Conservation (phyloP, 1,284 basidiomycete species). For the Wallemia mellicola region DNA sequence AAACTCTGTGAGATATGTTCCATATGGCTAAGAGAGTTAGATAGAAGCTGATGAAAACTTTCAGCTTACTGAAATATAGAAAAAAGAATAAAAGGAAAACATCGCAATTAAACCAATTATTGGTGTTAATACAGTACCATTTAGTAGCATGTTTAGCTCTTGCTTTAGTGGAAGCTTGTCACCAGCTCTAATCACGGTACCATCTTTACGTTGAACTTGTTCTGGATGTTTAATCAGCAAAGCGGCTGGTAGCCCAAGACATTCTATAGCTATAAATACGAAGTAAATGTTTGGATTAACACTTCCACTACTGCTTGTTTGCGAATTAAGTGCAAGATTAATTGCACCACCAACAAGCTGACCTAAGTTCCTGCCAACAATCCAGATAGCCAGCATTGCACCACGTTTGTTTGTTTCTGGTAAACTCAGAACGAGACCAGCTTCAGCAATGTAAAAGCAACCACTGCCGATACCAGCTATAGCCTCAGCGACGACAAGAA, state of each 20-base stretch:
- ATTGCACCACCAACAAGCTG: conserved; percentile 11
- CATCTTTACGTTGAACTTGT: conserved; percentile 10
- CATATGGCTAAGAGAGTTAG: too few species aligned
- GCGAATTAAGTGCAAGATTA: conserved; percentile 5
- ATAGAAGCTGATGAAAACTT: too few species aligned
- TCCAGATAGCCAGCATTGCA: conserved; percentile 10
- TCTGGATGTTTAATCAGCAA: conserved; percentile 8
- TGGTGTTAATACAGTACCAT: background rate
- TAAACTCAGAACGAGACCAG: conserved; percentile 11
- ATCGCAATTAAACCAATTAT: background rate
- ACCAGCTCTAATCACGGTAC: conserved; percentile 7
- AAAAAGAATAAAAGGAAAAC: conserved; percentile 5
- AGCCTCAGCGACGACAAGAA: conserved; percentile 8
- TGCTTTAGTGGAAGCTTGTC: conserved; percentile 5
- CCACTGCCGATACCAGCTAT: conserved; percentile 8
- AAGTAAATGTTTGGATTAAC: conserved; percentile 10
- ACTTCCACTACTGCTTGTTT: conserved; percentile 5
- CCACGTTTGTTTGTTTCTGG: conserved; percentile 9
- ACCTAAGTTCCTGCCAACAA: conserved; percentile 9
- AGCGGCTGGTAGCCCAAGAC: conserved; percentile 8
- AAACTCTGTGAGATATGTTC: conserved; percentile 10
- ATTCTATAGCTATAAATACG: conserved; percentile 11
- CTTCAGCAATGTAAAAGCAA: conserved; percentile 11
- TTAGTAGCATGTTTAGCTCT: conserved; percentile 8
- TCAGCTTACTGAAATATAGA: conserved; percentile 4